These are phyloP conservation scores for Cladophialophora psammophila DNA, from an alignment of 2,329 filamentous ascomycete genomes.

Conservation along the genomic window DNA sequence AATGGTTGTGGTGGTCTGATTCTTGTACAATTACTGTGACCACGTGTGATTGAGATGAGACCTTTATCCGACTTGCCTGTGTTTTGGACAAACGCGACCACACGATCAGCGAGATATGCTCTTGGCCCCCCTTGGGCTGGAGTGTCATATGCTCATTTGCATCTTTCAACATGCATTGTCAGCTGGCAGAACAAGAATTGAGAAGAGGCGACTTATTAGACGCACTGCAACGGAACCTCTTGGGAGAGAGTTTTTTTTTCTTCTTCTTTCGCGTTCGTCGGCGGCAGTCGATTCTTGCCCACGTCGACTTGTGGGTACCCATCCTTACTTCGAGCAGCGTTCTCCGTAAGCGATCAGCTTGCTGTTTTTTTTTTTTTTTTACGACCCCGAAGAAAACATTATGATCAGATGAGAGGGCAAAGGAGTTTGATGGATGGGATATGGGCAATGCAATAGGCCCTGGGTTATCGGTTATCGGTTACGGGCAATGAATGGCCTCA, in stretches of 20 bases:
- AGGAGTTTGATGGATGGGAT: conserved; percentile 23
- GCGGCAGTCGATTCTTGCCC: background rate
- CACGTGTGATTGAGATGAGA: conserved; percentile 15
- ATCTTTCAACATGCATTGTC: conserved; percentile 1
- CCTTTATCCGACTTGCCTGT: background rate
- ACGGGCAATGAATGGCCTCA: conserved; percentile 4
- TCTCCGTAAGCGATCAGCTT: conserved; percentile 12
- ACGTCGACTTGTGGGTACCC: background rate
- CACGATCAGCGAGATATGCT: background rate
- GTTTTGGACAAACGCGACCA: conserved; percentile 17
- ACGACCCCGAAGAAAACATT: conserved; percentile 25
- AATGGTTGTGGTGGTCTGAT: conserved; percentile 8
- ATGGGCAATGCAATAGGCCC: background rate
- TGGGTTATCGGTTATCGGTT: background rate
- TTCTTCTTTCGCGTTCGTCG: no score
- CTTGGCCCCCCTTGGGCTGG: conserved; percentile 1
- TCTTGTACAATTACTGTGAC: conserved; percentile 28
- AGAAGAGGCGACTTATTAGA: background rate
- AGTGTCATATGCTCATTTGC: background rate
- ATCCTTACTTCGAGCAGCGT: conserved; percentile 9
- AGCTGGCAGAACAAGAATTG: conserved; percentile 7
- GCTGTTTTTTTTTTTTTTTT: conserved; percentile 18
- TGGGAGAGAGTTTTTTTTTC: background rate
- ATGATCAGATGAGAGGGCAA: conserved; percentile 28
- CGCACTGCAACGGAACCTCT: conserved; percentile 3